Percentiles rank a stretch among this genome's conserved stretches.
These are phyloP conservation scores for Fusarium decemcellulare DNA, from an alignment of 2,329 filamentous ascomycete genomes.

Conservation along the genomic window DNA sequence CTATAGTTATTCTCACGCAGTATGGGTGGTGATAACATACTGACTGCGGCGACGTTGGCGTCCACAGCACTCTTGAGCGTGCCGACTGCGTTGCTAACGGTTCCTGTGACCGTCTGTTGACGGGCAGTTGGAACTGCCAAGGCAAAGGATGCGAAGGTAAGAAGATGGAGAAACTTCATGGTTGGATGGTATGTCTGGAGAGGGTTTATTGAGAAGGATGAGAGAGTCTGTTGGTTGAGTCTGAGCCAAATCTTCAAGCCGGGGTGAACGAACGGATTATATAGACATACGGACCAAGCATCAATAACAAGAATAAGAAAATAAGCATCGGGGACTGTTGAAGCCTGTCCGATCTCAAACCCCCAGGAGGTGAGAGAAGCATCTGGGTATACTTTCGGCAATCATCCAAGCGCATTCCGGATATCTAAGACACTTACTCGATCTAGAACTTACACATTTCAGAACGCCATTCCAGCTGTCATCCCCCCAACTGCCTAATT, in stretches of 20 bases:
- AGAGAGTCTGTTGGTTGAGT: neutral
- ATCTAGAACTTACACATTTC: slow-evolving; percentile 9
- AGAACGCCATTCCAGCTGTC: slow-evolving; percentile 11
- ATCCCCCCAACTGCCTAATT: neutral
- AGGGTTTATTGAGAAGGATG: neutral
- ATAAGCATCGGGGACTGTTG: neutral
- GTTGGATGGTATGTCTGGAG: neutral
- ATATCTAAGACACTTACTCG: neutral
- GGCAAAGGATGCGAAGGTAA: slow-evolving; percentile 28
- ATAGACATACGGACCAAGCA: slow-evolving; percentile 5
- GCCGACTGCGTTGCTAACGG: neutral
- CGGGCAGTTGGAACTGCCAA: slow-evolving; percentile 21
- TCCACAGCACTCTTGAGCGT: neutral
- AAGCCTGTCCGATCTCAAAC: neutral
- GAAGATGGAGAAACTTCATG: slow-evolving; percentile 36
- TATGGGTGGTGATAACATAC: neutral
- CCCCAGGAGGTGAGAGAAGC: neutral
- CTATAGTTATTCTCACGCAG: accelerated
- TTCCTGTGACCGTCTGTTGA: slow-evolving; percentile 23
- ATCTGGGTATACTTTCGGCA: slow-evolving; percentile 3
- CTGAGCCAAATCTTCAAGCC: neutral
- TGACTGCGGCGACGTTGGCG: neutral
- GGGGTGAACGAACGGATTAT: slow-evolving; percentile 7
- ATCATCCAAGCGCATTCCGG: slow-evolving; percentile 24
- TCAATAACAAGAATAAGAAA: neutral